Conservation (phyloP, 176 grass and related monocot species). For the Panicum miliaceum region DNA sequence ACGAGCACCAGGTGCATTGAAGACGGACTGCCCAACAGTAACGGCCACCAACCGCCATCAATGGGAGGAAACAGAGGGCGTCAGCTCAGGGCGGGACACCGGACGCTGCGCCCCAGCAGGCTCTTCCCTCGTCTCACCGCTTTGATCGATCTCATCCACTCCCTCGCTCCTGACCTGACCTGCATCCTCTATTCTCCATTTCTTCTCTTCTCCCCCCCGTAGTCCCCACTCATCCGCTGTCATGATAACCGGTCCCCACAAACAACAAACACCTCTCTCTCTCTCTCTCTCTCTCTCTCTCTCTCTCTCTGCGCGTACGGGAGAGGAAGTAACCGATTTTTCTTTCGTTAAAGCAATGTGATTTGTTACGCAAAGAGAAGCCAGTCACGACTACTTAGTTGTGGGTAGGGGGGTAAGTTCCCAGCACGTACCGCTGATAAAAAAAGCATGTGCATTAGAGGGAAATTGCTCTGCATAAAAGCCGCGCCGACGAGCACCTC, state of each 20-base stretch:
- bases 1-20: slow-evolving; percentile 24
- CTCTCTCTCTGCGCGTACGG: too few relatives aligned
- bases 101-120: not conserved
- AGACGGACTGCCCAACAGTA: not conserved
- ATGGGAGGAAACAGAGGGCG: not conserved
- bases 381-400: not conserved
- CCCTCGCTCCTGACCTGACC: not conserved
- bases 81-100: not conserved
- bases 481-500: too few relatives aligned
- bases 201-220: not conserved
- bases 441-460: not conserved
- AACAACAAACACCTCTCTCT: not conserved
- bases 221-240: not conserved
- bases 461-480: not conserved
- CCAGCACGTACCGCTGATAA: not conserved
- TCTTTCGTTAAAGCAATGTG: not conserved
- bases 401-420: not conserved
- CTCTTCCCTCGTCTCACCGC: not conserved
- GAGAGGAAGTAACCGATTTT: not conserved
- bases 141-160: slow-evolving; percentile 28
- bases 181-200: not conserved
- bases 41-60: slow-evolving; percentile 6
- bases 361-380: not conserved
- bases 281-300: too few relatives aligned
- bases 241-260: not conserved